Base-by-base conservation (phyloP, 805 yeast genomes). In the Spathaspora passalidarum region DNA sequence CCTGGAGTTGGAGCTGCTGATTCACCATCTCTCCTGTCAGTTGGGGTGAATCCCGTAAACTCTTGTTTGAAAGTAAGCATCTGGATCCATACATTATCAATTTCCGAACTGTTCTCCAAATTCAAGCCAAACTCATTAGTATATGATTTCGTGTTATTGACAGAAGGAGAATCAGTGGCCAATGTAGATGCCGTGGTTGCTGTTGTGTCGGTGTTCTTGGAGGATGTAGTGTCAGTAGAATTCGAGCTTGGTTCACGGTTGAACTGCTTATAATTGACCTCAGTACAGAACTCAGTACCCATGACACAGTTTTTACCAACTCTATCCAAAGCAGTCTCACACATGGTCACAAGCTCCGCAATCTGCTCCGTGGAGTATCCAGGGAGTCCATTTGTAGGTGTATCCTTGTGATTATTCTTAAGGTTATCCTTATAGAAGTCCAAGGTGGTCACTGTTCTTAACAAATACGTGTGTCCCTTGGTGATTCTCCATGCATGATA, bases 401-500 rank as follows among this genome's bases (percentile, higher is more conserved):
- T 20, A 13, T 17, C 43, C 10, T 41, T 32, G 8, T 51, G 60
- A 6, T n/a, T n/a, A 29, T 29, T 29, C 34, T 29, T 13, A 17
- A 29, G 16, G 14, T 17, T 17, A 13, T 29, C 34, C 17, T 29
- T 29, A 47, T 67, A 68, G 44, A 66, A 69, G 16, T 59, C 60
- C 21, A 58, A 49, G 3, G 57, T 55, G 3, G 67, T 63, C 32
- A 66, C 59, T 1, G 59, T 56, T 37, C 60, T 58, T 43, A 70
- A 54, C 34, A 66, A 52, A 41, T 53, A 59, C 0, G 66, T 60
- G 41, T 66, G 72, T 10, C 68, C 63, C 44, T 66, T 68, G 10
- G 70, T 61, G 9, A 68, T 61, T 53, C 69, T 59, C 73, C 73
- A 68, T 1, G 73, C 72, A 47, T 68, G 61, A 48, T 65, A 68